Base-by-base conservation (phyloP, 192 early-diverging fungal species). In the Gonapodya sp. region DNA sequence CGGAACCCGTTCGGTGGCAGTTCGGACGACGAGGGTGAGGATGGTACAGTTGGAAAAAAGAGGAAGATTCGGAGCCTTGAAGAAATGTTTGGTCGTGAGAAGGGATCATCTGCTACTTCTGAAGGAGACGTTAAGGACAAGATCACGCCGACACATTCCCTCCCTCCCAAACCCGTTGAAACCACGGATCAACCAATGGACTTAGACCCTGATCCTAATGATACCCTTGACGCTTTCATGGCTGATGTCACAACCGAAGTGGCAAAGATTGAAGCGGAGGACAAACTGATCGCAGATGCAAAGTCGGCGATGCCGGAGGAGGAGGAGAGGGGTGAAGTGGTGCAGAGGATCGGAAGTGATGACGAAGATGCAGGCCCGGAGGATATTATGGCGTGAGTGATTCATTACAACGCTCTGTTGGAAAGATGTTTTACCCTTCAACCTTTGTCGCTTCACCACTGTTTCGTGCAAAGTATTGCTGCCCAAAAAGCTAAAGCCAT, bases 141-240 rank as follows among this genome's bases (percentile, higher is more conserved):
- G 46, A 35, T 73, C 36, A 18, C 73, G 80, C 64, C 78, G 80
- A 1, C 81, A 1, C 37, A 79, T 64, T n/a, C 84, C 2, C 64
- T 33, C 2, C 36, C 83, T 18, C 80, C 86, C 74, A 79, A 35
- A 2, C 82, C 80, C 1, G 73, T 32, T 31, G 73, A 36, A 16
- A 31, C 73, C 37, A 34, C 1, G 37, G 72, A 8, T 36, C 72
- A 18, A 36, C 79, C 73, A 14, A 78, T 33, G 36, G 36, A 84
- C 0, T 77, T 86, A 35, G 83, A 89, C 32, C 81, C 86, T 1
- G 86, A 77, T 36, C 85, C 79, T 35, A 84, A 86, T 1, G 94
- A 95, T 74, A 88, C 93, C 1, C 80, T 95, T 24, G 97, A 98
- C 78, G 94, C 92, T 32, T 98, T 89, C 82, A 98, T 98, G 97